Percentiles rank a stretch among this genome's conserved stretches.
phyloP scores from a whole-genome alignment of 192 early-diverging fungal genomes.

The Podila verticillata region DNA sequence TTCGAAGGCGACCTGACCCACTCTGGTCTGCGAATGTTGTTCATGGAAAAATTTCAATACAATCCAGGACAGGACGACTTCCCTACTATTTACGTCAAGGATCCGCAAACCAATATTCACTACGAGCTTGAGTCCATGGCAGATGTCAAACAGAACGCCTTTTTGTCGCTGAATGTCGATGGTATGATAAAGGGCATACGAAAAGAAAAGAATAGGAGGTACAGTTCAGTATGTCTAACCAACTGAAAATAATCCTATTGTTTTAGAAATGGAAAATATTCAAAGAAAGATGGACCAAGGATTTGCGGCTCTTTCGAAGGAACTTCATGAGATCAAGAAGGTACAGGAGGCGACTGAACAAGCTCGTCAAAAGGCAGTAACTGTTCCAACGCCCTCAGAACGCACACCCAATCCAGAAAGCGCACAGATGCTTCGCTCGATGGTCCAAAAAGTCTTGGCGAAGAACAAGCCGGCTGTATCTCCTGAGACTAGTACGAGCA shows the following conservation, averaged over 20 bases:
- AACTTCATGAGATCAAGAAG: conserved; percentile 45
- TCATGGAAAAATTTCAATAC: conserved; percentile 77
- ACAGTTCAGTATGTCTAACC: no score
- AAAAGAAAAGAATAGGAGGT: no score
- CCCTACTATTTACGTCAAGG: conserved; percentile 75
- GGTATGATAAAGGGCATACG: conserved; percentile 42
- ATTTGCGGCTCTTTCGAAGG: conserved; percentile 29
- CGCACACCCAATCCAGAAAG: conserved; percentile 6
- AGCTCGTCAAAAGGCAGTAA: conserved; percentile 14
- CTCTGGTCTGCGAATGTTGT: conserved; percentile 71
- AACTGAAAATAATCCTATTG: not conserved
- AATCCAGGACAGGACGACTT: conserved; percentile 70
- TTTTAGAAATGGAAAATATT: conserved; percentile 49
- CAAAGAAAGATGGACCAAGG: conserved; percentile 50
- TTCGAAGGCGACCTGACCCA: conserved; percentile 65
- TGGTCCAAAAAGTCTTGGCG: conserved; percentile 35
- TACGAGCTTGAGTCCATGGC: conserved; percentile 74
- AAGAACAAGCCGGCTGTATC: conserved; percentile 17
- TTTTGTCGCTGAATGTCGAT: conserved; percentile 61
- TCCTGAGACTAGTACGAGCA: not conserved
- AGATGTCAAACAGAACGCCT: conserved; percentile 69
- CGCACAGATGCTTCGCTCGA: conserved; percentile 21
- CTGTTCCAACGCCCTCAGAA: conserved; percentile 3
- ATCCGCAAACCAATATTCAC: conserved; percentile 59
- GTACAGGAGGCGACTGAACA: conserved; percentile 12